A percentile compares a stretch with the other conserved stretches of the same genome.
Evolutionary conservation across 1,284 basidiomycete genomes (phyloP).

Genomic region (Ceratobasidium sp.): DNA sequence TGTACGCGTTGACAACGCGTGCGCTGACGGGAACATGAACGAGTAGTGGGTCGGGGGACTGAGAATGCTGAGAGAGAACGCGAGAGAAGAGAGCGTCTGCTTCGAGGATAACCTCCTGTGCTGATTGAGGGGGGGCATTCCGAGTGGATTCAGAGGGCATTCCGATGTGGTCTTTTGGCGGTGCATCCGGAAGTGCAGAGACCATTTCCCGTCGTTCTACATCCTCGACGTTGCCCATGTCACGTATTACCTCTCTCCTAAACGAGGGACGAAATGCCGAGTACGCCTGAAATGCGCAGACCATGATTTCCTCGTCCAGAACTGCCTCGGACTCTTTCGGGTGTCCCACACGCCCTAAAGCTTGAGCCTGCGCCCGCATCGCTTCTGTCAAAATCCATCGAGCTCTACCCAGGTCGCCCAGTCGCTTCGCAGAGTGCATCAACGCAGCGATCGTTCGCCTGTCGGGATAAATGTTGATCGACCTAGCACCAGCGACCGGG

Average conservation of each 20-base stretch:
- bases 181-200: neutral
- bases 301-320: constrained; percentile 81
- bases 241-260: constrained; percentile 58
- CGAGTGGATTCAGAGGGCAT: constrained; percentile 49
- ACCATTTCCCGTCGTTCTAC: neutral
- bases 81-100: constrained; percentile 77
- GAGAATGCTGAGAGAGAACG: constrained; percentile 68
- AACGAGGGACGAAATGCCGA: constrained; percentile 83
- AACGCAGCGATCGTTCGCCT: constrained; percentile 83
- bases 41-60: constrained; percentile 64
- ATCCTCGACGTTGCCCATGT: neutral
- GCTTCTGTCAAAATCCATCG: constrained; percentile 95
- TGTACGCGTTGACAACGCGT: constrained; percentile 83
- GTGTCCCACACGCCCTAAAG: constrained; percentile 19
- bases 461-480: constrained; percentile 74
- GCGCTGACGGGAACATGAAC: constrained; percentile 70
- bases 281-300: constrained; percentile 90
- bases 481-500: constrained; percentile 49
- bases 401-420: constrained; percentile 84
- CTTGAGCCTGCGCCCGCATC: constrained; percentile 60
- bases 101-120: constrained; percentile 81
- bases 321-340: constrained; percentile 51
- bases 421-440: constrained; percentile 88
- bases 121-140: constrained; percentile 70
- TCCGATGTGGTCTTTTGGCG: constrained; percentile 3